Percentiles rank a stretch among this genome's conserved stretches.
phyloP scores from a whole-genome alignment of 2,329 filamentous ascomycete species.

The Rutstroemia sp. region DNA sequence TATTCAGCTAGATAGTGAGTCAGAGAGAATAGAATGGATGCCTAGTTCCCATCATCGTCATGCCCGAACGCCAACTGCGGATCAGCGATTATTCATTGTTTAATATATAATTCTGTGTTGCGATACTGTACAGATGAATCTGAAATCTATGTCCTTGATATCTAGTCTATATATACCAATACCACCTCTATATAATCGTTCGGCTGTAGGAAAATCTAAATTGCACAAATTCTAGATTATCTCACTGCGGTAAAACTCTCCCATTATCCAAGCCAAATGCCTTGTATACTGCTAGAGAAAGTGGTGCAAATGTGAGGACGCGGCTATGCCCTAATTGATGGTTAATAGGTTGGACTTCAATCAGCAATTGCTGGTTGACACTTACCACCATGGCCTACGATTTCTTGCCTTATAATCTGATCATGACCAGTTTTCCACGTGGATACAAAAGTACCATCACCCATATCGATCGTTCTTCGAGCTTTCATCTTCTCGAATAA shows the following conservation, averaged over 20 bases:
- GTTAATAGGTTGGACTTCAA: constrained; percentile 13
- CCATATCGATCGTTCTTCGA: constrained; percentile 26
- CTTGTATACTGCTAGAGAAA: constrained; percentile 55
- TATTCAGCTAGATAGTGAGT: neutral
- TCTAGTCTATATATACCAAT: neutral
- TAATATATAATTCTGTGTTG: neutral
- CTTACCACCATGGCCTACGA: constrained; percentile 29
- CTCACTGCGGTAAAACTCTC: constrained; percentile 10
- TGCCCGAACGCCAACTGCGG: too few species aligned
- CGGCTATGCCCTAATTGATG: constrained; percentile 55
- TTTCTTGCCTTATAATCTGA: constrained; percentile 28
- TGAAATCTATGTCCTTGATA: neutral
- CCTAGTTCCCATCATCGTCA: too few species aligned
- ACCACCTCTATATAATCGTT: neutral
- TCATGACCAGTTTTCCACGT: constrained; percentile 26
- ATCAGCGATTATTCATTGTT: neutral
- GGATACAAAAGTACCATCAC: constrained; percentile 27
- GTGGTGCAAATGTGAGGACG: constrained; percentile 57
- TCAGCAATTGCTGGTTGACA: neutral
- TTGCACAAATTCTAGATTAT: neutral
- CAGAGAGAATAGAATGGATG: too few species aligned
- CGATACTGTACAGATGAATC: neutral
- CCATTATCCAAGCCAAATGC: constrained; percentile 46
- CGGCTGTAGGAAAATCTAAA: neutral
- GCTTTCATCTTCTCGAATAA: constrained; percentile 27